Percentiles rank a stretch among this genome's conserved stretches.
phyloP scores from a whole-genome alignment of 2,329 filamentous ascomycete species.

The Helotiales sp. region DNA sequence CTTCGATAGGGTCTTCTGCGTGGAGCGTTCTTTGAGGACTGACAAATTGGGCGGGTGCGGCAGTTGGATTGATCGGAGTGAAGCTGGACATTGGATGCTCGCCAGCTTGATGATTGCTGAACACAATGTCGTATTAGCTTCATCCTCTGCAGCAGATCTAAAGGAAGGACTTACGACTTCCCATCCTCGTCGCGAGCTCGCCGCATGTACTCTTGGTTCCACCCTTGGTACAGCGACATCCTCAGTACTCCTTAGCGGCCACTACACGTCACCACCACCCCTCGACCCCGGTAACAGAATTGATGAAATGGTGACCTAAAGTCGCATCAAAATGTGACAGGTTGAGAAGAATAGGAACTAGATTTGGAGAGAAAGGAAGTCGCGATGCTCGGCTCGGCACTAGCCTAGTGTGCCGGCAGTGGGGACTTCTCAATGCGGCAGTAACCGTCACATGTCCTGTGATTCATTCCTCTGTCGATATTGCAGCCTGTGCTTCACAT shows the following conservation, averaged over 20 bases:
- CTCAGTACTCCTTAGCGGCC: background rate
- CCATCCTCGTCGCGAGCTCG: background rate
- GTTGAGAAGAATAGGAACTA: background rate
- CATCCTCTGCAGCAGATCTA: background rate
- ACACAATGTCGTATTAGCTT: background rate
- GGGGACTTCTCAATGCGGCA: background rate
- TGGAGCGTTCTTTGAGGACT: slow-evolving; percentile 18
- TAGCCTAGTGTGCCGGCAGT: background rate
- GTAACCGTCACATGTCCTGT: background rate
- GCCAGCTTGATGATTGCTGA: background rate
- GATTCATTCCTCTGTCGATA: background rate
- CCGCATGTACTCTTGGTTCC: background rate
- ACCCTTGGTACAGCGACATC: background rate
- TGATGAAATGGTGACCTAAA: background rate
- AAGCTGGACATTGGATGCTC: slow-evolving; percentile 17
- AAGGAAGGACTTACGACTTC: background rate
- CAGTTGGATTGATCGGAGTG: slow-evolving; percentile 23
- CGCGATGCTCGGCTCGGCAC: background rate
- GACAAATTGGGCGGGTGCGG: slow-evolving; percentile 11
- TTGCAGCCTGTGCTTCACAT: background rate
- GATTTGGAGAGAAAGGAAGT: background rate
- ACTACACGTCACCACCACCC: background rate
- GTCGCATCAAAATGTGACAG: background rate
- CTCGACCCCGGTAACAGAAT: background rate
- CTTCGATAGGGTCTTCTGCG: slow-evolving; percentile 8